Conservation (phyloP, 805 yeast species). For the Metschnikowia amazonensis region DNA sequence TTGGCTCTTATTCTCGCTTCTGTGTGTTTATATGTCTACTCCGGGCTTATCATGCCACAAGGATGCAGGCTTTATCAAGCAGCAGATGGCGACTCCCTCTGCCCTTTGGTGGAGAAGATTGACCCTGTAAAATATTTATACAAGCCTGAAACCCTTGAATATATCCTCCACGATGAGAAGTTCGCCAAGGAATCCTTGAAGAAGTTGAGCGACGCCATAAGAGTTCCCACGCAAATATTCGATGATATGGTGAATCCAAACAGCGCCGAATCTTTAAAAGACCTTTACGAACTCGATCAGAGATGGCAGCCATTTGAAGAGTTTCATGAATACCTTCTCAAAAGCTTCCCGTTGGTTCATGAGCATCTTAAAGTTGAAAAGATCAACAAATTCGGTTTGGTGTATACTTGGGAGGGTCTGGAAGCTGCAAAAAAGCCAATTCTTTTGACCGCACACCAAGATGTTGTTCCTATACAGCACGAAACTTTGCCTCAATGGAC, state of each 20-base stretch:
- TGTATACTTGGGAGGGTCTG: constrained; percentile 60
- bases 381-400: constrained; percentile 60
- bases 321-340: constrained; percentile 52
- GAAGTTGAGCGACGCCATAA: constrained; percentile 27
- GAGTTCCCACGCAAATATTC: constrained; percentile 30
- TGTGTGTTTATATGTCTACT: not conserved
- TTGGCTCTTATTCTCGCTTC: not conserved
- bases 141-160: constrained; percentile 19
- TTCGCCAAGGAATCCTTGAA: constrained; percentile 23
- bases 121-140: constrained; percentile 25
- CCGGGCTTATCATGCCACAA: not conserved
- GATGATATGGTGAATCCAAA: constrained; percentile 32
- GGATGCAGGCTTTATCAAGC: not conserved
- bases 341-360: constrained; percentile 53
- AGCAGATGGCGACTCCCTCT: constrained; percentile 28
- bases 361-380: constrained; percentile 38
- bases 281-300: constrained; percentile 24
- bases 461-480: constrained; percentile 71
- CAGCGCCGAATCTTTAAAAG: constrained; percentile 20
- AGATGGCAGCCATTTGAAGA: constrained; percentile 25
- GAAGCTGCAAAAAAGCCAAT: constrained; percentile 58
- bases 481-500: constrained; percentile 58
- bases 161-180: constrained; percentile 25
- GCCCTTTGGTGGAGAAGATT: constrained; percentile 34
- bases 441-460: constrained; percentile 72